Percentiles rank a stretch among this genome's conserved stretches.
Conservation (phyloP, 768 basidiomycete species). For the Xanthoconium stramineum region DNA sequence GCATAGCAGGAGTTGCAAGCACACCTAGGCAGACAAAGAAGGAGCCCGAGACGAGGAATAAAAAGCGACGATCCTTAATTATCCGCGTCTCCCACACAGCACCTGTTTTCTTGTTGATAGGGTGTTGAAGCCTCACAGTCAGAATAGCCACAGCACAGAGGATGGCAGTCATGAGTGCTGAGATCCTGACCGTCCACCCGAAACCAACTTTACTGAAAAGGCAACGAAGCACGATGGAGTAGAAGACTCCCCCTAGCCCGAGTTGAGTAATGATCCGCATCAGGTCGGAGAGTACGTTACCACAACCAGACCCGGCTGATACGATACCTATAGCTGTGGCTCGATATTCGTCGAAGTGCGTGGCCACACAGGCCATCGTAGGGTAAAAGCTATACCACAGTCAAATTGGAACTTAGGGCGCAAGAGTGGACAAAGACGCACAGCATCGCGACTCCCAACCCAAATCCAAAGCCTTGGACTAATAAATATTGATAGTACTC, state of each 20-base stretch:
- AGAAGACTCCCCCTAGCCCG: slow-evolving; percentile 60
- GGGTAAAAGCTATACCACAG: slow-evolving; percentile 60
- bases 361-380: slow-evolving; percentile 61
- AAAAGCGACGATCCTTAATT: slow-evolving; percentile 50
- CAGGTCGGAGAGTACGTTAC: slow-evolving; percentile 30
- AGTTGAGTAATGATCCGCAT: slow-evolving; percentile 21
- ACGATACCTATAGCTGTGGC: slow-evolving; percentile 72
- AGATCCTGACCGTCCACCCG: slow-evolving; percentile 59
- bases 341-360: slow-evolving; percentile 60
- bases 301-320: slow-evolving; percentile 65
- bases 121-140: slow-evolving; percentile 39
- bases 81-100: slow-evolving; percentile 24
- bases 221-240: slow-evolving; percentile 58
- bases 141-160: slow-evolving; percentile 47
- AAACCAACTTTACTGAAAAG: slow-evolving; percentile 58
- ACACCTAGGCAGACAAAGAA: slow-evolving; percentile 59
- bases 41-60: slow-evolving; percentile 52
- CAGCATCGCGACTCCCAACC: slow-evolving; percentile 63
- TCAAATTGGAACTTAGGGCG: slow-evolving; percentile 3
- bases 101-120: slow-evolving; percentile 14
- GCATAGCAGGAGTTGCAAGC: slow-evolving; percentile 17
- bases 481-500: slow-evolving; percentile 61
- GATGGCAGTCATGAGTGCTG: slow-evolving; percentile 47
- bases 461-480: slow-evolving; percentile 62
- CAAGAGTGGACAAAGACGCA: slow-evolving; percentile 33